Base-by-base conservation (phyloP, 2,329 filamentous ascomycete species). In the Microsporum audouinii region DNA sequence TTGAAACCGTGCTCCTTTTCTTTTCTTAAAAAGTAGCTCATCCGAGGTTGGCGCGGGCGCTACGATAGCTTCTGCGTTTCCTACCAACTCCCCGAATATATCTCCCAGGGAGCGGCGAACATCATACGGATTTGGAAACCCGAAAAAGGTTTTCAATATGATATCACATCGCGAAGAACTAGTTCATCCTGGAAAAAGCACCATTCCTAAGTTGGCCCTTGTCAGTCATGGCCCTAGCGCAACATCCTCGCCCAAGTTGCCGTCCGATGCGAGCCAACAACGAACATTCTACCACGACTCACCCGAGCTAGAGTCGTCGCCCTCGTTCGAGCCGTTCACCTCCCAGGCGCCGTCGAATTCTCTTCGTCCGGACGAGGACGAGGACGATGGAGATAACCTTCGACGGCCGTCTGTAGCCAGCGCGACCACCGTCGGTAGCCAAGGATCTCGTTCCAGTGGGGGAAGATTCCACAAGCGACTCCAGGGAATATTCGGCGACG, bases 401-500 rank as follows among this genome's bases (percentile, higher is more conserved):
- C 80, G 91, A 64, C 83, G 91, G 57, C 91, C 91, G 1, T 95
- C 91, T 1, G 81, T 89, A 45, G 89, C 89, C 41, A 95, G 89
- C 73, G 84, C 90, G 64, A 88, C 87, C 12, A 94, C 86, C 3
- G 84, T 88, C 62, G 91, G 90, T 74, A 92, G 90, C 71, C 82
- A 87, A 64, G 87, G 88, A 41, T 92, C 90, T 49, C 60, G 55
- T 34, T 64, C 63, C 38, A 83, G 87, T 65, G 84, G 85, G 67
- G 84, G 87, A 60, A 80, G 87, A 61, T 80, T 82, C 64, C 79
- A 82, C 68, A 89, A 90, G 73, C 92, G 91, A 75, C 80, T 95
- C 65, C 87, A 91, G 71, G 88, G 87, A 58, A 91, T 95, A 73
- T 95, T 95, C 75, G 90, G 91, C 51, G 90, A 95, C 67, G 89